Percentiles rank a stretch among this genome's conserved stretches.
phyloP scores from a whole-genome alignment of 768 basidiomycete species.

The Pholiota microspora region DNA sequence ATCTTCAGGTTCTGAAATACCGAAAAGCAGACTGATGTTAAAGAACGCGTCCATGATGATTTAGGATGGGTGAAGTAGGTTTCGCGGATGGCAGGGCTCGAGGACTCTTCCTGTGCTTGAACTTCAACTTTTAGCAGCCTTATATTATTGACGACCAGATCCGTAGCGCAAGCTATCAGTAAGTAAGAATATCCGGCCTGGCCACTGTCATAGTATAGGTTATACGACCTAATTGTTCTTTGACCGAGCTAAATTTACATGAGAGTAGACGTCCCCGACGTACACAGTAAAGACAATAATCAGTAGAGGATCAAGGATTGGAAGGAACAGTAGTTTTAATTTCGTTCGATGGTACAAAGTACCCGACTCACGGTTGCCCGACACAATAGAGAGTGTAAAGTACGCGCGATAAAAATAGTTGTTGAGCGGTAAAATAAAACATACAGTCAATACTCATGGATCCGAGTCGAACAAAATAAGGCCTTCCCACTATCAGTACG shows the following conservation, averaged over 20 bases:
- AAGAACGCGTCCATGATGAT: constrained; percentile 25
- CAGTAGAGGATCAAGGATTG: not conserved
- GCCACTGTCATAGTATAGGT: not conserved
- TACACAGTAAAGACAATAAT: not conserved
- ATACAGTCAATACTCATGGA: too few species aligned
- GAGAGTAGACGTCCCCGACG: not conserved
- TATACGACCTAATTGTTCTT: not conserved
- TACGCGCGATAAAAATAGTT: not conserved
- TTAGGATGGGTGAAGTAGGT: constrained; percentile 3
- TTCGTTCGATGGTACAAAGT: not conserved
- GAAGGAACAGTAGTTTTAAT: not conserved
- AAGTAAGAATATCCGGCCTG: not conserved
- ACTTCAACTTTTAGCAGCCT: too few species aligned
- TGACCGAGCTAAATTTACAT: not conserved
- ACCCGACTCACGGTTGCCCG: not conserved
- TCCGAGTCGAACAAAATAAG: too few species aligned
- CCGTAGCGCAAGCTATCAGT: too few species aligned
- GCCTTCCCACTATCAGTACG: too few species aligned
- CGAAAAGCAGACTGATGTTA: constrained; percentile 20
- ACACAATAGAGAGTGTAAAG: not conserved
- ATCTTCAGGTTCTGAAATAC: constrained; percentile 16
- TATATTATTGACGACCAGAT: too few species aligned
- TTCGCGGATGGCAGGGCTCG: not conserved
- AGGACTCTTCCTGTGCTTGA: not conserved
- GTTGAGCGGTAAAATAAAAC: too few species aligned